phyloP scores from a whole-genome alignment of 2,329 filamentous ascomycete species.

The Aaosphaeria arxii region DNA sequence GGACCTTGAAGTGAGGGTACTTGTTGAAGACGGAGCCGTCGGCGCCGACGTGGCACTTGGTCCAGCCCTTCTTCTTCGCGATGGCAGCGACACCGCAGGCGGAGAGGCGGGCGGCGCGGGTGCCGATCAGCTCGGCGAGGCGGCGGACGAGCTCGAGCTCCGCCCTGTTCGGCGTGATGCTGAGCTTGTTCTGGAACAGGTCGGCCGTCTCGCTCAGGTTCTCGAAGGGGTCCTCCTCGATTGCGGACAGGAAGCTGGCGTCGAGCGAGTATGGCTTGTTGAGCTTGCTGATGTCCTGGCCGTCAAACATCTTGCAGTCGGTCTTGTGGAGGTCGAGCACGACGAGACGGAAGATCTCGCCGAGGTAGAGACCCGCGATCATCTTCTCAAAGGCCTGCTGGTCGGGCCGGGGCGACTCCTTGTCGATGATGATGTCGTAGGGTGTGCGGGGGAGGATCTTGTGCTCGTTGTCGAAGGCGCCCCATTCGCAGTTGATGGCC shows the following conservation, averaged over 20 bases:
- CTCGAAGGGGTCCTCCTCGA: constrained; percentile 95
- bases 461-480: constrained; percentile 94
- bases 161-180: constrained; percentile 65
- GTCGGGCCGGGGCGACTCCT: constrained; percentile 85
- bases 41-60: constrained; percentile 87
- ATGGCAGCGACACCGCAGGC: constrained; percentile 95
- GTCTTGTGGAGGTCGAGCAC: constrained; percentile 78
- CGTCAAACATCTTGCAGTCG: constrained; percentile 69
- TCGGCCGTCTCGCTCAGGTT: constrained; percentile 88
- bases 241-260: constrained; percentile 85
- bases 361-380: constrained; percentile 91
- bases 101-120: constrained; percentile 86
- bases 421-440: constrained; percentile 86
- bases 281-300: constrained; percentile 76
- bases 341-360: constrained; percentile 89
- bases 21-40: constrained; percentile 99
- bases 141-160: constrained; percentile 89
- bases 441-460: constrained; percentile 80
- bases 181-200: constrained; percentile 73
- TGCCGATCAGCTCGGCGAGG: constrained; percentile 90
- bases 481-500: constrained; percentile 98
- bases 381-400: constrained; percentile 98
- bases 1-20: constrained; percentile 95
- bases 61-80: constrained; percentile 90
- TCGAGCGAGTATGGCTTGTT: constrained; percentile 87